Evolutionary conservation across 306 rosid species (phyloP).

Genomic region (Rubus idaeus): DNA sequence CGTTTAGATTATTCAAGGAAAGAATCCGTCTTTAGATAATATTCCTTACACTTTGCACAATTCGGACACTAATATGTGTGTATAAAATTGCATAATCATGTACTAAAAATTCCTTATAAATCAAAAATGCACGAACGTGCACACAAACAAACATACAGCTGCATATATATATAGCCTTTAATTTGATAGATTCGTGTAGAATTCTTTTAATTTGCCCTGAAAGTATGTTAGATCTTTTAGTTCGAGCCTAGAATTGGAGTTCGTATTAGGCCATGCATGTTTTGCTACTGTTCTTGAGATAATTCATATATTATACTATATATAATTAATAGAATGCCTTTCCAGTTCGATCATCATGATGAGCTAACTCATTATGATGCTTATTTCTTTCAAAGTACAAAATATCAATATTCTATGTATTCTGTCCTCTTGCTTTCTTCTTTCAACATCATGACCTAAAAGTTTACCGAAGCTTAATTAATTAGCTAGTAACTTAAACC

Average conservation of each 20-base stretch:
- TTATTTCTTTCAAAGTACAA: not conserved
- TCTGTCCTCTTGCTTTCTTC: not conserved
- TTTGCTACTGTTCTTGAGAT: not conserved
- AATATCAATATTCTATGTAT: not conserved
- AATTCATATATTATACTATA: not conserved
- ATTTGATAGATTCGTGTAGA: not conserved
- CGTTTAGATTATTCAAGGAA: not conserved
- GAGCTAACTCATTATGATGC: not conserved
- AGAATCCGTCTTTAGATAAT: slow-evolving; percentile 5
- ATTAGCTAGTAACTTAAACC: not conserved
- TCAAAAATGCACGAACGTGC: no score
- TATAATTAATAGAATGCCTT: not conserved
- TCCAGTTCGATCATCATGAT: slow-evolving; percentile 3
- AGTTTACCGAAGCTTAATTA: not conserved
- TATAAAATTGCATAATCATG: no score
- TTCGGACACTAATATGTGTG: not conserved
- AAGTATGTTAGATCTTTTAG: not conserved
- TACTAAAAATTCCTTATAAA: no score
- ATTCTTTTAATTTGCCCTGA: not conserved
- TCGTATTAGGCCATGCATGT: slow-evolving; percentile 7
- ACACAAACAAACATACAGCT: not conserved
- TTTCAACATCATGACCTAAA: slow-evolving; percentile 4
- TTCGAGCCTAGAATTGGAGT: not conserved
- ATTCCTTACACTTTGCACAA: not conserved
- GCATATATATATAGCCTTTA: not conserved